These are phyloP conservation scores for Verticillium nonalfalfae DNA, from an alignment of 2,329 filamentous ascomycete genomes.

Conservation along the genomic window DNA sequence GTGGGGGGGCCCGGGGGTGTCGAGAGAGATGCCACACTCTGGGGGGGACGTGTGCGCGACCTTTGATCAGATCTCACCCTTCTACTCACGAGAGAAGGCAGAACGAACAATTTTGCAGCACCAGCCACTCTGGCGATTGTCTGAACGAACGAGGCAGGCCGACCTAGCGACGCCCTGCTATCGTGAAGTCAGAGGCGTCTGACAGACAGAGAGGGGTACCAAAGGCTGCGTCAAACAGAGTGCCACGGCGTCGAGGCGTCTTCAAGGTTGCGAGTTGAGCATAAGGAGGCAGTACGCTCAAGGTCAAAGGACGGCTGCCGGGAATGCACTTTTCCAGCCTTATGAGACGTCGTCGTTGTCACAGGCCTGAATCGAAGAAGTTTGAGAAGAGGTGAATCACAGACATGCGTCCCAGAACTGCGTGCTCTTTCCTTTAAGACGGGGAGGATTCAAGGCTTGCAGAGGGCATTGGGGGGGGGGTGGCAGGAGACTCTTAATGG, in stretches of 20 bases:
- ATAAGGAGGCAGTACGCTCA: neutral
- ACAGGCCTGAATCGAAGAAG: neutral
- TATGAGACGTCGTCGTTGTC: neutral
- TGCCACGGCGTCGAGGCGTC: neutral
- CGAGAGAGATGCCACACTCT: neutral
- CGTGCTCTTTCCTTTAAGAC: neutral
- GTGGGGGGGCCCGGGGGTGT: neutral
- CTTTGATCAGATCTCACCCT: neutral
- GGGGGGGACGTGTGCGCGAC: neutral
- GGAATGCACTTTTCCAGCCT: neutral
- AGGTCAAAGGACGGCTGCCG: neutral
- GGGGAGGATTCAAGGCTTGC: neutral
- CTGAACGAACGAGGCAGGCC: neutral
- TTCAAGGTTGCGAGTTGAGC: neutral
- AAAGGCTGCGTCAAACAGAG: neutral
- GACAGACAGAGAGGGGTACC: neutral
- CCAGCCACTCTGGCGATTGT: neutral
- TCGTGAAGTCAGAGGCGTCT: neutral
- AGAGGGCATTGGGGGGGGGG: conserved; percentile 6
- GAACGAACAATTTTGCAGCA: neutral
- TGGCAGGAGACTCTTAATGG: neutral
- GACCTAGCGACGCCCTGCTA: neutral
- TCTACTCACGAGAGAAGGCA: neutral
- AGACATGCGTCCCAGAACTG: neutral
- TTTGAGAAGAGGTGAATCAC: neutral